phyloP scores from a whole-genome alignment of 2,329 filamentous ascomycete genomes.

The Aspergillus caelatus region DNA sequence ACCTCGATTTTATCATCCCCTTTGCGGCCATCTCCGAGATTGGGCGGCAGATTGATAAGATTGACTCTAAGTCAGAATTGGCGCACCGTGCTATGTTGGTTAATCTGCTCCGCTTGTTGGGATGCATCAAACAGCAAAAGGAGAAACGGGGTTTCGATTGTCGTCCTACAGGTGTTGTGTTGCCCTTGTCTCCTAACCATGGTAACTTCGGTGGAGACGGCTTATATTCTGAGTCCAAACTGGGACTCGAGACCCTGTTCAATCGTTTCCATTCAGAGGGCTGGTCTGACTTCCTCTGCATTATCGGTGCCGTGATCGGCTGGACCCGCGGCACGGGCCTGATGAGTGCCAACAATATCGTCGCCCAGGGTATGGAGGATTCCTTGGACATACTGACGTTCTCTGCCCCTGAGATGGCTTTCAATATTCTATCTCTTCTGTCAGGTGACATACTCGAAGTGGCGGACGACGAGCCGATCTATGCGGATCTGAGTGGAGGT shows the following conservation, averaged over 20 bases:
- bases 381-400: conserved; percentile 91
- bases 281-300: conserved; percentile 96
- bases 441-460: conserved; percentile 89
- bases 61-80: conserved; percentile 96
- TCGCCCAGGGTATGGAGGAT: conserved; percentile 93
- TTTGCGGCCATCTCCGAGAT: conserved; percentile 98
- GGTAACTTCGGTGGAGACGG: conserved; percentile 98
- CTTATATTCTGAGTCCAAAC: conserved; percentile 97
- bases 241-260: conserved; percentile 95
- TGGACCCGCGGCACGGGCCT: conserved; percentile 98
- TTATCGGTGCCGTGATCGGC: conserved; percentile 96
- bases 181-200: conserved; percentile 96
- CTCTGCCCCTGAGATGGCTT: conserved; percentile 99
- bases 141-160: conserved; percentile 85
- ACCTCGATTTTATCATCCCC: conserved; percentile 92
- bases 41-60: conserved; percentile 83
- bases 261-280: conserved; percentile 97
- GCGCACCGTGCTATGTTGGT: conserved; percentile 99
- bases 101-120: conserved; percentile 89
- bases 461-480: conserved; percentile 93
- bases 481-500: conserved; percentile 95
- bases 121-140: conserved; percentile 89
- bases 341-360: conserved; percentile 97
- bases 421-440: conserved; percentile 96
- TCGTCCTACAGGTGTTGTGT: conserved; percentile 91